A percentile compares a stretch with the other conserved stretches of the same genome.
phyloP scores from a whole-genome alignment of 106 monocot genomes.

The Posidonia australis region DNA sequence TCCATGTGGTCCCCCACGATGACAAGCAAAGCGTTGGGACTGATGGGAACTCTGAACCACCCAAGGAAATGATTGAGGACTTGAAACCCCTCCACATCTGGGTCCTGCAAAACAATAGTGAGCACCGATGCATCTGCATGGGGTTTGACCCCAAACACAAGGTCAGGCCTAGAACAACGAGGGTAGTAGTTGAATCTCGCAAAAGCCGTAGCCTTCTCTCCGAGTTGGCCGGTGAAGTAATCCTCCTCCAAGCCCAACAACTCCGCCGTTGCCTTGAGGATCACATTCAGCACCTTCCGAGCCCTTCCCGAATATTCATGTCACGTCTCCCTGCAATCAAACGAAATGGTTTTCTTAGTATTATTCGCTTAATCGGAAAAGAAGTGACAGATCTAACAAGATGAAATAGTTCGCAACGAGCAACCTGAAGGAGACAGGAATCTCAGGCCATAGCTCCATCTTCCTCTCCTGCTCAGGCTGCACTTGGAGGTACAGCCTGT shows the following conservation, averaged over 20 bases:
- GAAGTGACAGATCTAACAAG: too few relatives aligned
- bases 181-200: slow-evolving; percentile 25
- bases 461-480: slow-evolving; percentile 6
- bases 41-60: slow-evolving; percentile 16
- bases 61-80: slow-evolving; percentile 11
- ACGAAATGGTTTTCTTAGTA: not conserved
- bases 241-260: not conserved
- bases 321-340: not conserved
- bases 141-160: slow-evolving; percentile 30
- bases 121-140: slow-evolving; percentile 21
- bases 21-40: not conserved
- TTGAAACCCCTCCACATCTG: slow-evolving; percentile 29
- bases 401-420: too few relatives aligned
- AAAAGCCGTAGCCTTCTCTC: not conserved
- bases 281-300: not conserved
- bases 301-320: not conserved
- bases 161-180: slow-evolving; percentile 25
- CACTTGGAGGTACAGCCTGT: slow-evolving; percentile 7
- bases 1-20: slow-evolving; percentile 7
- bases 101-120: slow-evolving; percentile 24
- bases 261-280: not conserved
- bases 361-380: not conserved
- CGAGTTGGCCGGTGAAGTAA: slow-evolving; percentile 1
- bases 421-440: slow-evolving; percentile 5
- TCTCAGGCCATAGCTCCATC: slow-evolving; percentile 4